Percentiles rank a stretch among this genome's conserved stretches.
Evolutionary conservation across 2,329 filamentous ascomycete genomes (phyloP).

Genomic region (Diaporthe sp.): DNA sequence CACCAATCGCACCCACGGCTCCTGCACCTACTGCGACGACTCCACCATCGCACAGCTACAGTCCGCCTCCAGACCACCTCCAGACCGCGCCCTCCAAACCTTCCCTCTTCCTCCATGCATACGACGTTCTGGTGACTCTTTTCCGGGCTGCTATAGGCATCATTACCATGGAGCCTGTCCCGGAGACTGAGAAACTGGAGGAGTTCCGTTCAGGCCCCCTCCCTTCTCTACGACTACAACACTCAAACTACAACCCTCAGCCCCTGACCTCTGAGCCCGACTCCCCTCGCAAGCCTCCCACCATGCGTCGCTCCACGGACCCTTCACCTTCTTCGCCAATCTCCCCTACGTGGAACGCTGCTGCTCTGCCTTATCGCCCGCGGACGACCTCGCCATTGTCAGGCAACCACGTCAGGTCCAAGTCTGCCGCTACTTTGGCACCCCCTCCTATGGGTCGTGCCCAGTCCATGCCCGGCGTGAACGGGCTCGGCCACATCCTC

Average conservation of each 20-base stretch:
- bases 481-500: slow-evolving; percentile 67
- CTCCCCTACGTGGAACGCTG: slow-evolving; percentile 60
- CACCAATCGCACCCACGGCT: slow-evolving; percentile 13
- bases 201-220: slow-evolving; percentile 70
- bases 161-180: slow-evolving; percentile 71
- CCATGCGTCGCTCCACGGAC: slow-evolving; percentile 68
- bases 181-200: slow-evolving; percentile 76
- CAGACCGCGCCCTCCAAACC: background rate
- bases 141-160: slow-evolving; percentile 26
- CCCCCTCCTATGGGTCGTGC: slow-evolving; percentile 70
- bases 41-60: slow-evolving; percentile 6
- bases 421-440: slow-evolving; percentile 65
- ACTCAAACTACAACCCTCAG: slow-evolving; percentile 45
- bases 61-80: slow-evolving; percentile 6
- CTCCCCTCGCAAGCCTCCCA: slow-evolving; percentile 60
- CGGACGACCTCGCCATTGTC: slow-evolving; percentile 72
- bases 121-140: slow-evolving; percentile 23
- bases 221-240: slow-evolving; percentile 62
- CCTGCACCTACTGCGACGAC: slow-evolving; percentile 21
- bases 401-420: slow-evolving; percentile 66
- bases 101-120: slow-evolving; percentile 9
- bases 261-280: slow-evolving; percentile 52
- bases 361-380: slow-evolving; percentile 66
- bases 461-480: slow-evolving; percentile 72
- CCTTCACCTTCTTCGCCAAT: slow-evolving; percentile 63